Conservation (phyloP, 2,329 filamentous ascomycete genomes). For the Cladosporium phlei region DNA sequence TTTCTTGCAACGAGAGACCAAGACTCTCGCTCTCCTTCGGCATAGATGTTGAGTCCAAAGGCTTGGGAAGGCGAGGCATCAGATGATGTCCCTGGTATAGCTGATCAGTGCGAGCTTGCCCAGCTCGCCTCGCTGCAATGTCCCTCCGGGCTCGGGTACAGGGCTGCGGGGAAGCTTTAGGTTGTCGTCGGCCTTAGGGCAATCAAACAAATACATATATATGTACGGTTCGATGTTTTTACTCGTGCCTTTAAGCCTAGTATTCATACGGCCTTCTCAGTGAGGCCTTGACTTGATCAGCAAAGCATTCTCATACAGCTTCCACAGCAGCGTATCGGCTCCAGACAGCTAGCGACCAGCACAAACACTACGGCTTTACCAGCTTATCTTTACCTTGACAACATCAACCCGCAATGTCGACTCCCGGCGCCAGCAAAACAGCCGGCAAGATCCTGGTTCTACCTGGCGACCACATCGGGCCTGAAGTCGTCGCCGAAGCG, state of each 20-base stretch:
- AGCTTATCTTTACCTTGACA: neutral
- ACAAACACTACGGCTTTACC: neutral
- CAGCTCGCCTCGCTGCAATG: slow-evolving; percentile 7
- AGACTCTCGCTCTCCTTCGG: too few relatives aligned
- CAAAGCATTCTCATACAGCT: neutral
- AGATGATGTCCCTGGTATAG: too few relatives aligned
- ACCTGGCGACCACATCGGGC: slow-evolving; percentile 45
- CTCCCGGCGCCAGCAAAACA: slow-evolving; percentile 14
- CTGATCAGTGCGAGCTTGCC: too few relatives aligned
- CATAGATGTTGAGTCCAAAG: too few relatives aligned
- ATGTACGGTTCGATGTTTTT: neutral
- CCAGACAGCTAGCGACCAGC: neutral
- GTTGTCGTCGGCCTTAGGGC: too few relatives aligned
- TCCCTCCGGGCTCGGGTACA: slow-evolving; percentile 6
- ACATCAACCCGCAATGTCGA: neutral
- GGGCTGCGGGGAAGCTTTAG: slow-evolving; percentile 10
- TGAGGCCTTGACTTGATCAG: neutral
- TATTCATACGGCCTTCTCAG: neutral
- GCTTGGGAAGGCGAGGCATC: too few relatives aligned
- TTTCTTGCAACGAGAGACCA: too few relatives aligned
- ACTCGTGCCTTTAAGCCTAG: neutral
- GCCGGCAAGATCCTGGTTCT: slow-evolving; percentile 40
- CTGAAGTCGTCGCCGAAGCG: slow-evolving; percentile 49
- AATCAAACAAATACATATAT: neutral
- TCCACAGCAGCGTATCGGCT: neutral